phyloP scores from a whole-genome alignment of 371 early-diverging fungal species.

The Sporodiniella umbellata region DNA sequence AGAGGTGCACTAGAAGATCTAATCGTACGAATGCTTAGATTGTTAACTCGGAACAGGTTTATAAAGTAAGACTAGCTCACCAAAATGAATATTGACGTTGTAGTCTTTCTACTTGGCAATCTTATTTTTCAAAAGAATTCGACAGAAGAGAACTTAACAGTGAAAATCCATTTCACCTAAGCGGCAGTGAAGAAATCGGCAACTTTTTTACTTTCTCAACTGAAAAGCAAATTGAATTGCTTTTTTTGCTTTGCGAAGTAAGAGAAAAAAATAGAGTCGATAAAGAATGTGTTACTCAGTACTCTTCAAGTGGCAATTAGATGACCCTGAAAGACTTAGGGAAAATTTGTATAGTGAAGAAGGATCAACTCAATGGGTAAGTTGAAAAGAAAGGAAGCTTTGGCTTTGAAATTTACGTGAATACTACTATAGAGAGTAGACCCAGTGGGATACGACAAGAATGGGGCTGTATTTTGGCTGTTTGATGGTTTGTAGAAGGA shows the following conservation, averaged over 20 bases:
- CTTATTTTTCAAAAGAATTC: constrained; percentile 50
- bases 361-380: constrained; percentile 65
- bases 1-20: constrained; percentile 35
- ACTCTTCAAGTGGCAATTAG: constrained; percentile 62
- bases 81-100: background rate
- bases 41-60: constrained; percentile 37
- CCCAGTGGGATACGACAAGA: constrained; percentile 67
- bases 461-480: constrained; percentile 69
- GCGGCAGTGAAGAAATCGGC: constrained; percentile 6
- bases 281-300: constrained; percentile 2
- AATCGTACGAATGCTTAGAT: constrained; percentile 37
- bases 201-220: constrained; percentile 44
- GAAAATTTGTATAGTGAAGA: constrained; percentile 54
- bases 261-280: background rate
- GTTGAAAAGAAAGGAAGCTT: background rate
- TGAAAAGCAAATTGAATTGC: constrained; percentile 41
- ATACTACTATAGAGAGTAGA: constrained; percentile 57
- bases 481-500: constrained; percentile 61
- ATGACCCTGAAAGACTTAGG: constrained; percentile 63
- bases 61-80: constrained; percentile 28
- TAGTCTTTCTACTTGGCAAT: constrained; percentile 61
- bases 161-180: constrained; percentile 27
- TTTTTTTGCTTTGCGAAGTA: constrained; percentile 49
- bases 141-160: constrained; percentile 36
- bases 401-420: background rate